Evolutionary conservation across 495 filamentous ascomycete species (phyloP), one percentile per base, ranked within the genome.

Genomic region (Physcia stellaris): DNA sequence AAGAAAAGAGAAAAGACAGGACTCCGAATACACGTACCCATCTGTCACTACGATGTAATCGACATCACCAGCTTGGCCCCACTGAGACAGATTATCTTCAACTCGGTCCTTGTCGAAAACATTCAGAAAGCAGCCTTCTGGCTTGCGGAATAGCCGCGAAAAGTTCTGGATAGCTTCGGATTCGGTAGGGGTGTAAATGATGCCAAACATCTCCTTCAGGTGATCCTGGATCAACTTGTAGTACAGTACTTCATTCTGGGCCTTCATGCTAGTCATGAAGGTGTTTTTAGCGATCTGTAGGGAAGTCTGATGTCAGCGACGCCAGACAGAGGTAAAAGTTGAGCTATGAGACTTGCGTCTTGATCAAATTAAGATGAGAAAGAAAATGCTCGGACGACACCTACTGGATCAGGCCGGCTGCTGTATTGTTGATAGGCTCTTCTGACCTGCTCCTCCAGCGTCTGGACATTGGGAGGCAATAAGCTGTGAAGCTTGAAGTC

Each of bases 21-120:
- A n/a, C n/a, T n/a, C n/a, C n/a, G n/a, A n/a, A n/a, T n/a, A n/a
- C n/a, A n/a, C 69, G 46, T 80, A 76, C 5, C 76, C 73, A 64
- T 87, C 85, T 32, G 80, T 85, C 6, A 90, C 84, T 4, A 88
- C 85, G 41, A 94, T 87, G 43, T 93, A 83, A 52, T 93, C 86
- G 24, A 93, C 70, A 36, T 92, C 85, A 1, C 85, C 79, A 0
- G 66, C 55, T 7, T 55, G 61, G 1, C 76, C 80, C 64, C 82
- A 92, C 41, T 74, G 67, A 7, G 69, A 62, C 3, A 94, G 52
- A 45, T 74, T 69, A 32, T 74, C 62, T 7, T 78, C 62, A 26
- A 87, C 69, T 2, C 67, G 52, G 20, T 79, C 60, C 24, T 63
- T 57, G 9, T 71, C 58, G 1, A 47, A 43, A 11, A 73, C 66